These are phyloP conservation scores for Magnusiomyces sp. DNA, from an alignment of 1,139 yeast species.

Conservation along the genomic window DNA sequence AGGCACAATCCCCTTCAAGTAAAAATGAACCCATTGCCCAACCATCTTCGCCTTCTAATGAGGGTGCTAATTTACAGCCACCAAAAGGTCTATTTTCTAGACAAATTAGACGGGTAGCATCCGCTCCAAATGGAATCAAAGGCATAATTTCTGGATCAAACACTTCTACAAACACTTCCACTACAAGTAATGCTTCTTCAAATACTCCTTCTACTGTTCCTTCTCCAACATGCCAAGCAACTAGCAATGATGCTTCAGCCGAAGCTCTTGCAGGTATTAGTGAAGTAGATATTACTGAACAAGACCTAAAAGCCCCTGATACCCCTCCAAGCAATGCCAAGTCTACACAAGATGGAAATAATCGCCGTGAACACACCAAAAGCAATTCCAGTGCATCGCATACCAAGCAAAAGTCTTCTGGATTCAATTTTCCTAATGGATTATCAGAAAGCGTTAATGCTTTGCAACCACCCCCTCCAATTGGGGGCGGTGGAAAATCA, in stretches of 20 bases:
- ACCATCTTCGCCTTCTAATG: constrained; percentile 4
- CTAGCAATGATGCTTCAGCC: not conserved
- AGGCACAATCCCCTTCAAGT: not conserved
- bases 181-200: not conserved
- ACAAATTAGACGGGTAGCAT: constrained; percentile 65
- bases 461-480: constrained; percentile 5
- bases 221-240: constrained; percentile 23
- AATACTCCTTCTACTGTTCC: constrained; percentile 4
- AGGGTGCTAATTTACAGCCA: constrained; percentile 15
- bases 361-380: no score
- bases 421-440: no score
- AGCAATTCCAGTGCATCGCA: no score
- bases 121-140: constrained; percentile 59
- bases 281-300: constrained; percentile 7
- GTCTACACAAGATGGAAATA: no score
- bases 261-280: constrained; percentile 4
- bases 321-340: no score
- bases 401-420: no score
- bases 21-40: not conserved
- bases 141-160: constrained; percentile 19
- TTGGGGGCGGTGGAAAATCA: constrained; percentile 1
- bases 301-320: not conserved
- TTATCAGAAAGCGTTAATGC: no score
- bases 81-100: constrained; percentile 39
- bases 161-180: constrained; percentile 5